Percentiles rank a stretch among this genome's conserved stretches.
Evolutionary conservation across 2,329 filamentous ascomycete species (phyloP).

Genomic region (Annulohypoxylon truncatum): DNA sequence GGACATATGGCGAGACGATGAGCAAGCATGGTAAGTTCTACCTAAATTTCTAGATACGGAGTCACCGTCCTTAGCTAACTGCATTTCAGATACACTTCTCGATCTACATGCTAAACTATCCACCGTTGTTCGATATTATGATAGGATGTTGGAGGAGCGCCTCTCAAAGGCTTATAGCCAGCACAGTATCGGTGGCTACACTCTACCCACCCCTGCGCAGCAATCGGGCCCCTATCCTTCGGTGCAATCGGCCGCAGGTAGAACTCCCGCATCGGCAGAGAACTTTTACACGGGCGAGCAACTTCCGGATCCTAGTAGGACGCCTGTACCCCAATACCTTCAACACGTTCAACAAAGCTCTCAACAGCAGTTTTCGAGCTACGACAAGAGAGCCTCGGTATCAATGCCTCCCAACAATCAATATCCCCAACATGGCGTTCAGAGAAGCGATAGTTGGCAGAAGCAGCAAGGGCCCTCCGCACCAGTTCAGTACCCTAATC

Average conservation of each 20-base stretch:
- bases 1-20: conserved; percentile 98
- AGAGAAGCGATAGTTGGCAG: conserved; percentile 65
- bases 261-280: conserved; percentile 70
- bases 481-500: conserved; percentile 54
- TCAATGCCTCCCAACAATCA: conserved; percentile 56
- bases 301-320: conserved; percentile 58
- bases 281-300: conserved; percentile 83
- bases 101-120: conserved; percentile 96
- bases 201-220: conserved; percentile 63
- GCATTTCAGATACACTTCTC: conserved; percentile 79
- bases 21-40: conserved; percentile 87
- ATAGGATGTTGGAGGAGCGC: conserved; percentile 96
- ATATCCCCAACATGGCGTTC: conserved; percentile 59
- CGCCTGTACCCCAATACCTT: conserved; percentile 64
- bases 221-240: conserved; percentile 76
- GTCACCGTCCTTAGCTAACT: conserved; percentile 49
- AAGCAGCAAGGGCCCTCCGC: conserved; percentile 54
- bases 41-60: background rate
- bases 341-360: conserved; percentile 58
- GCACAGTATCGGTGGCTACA: conserved; percentile 76
- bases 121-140: conserved; percentile 96
- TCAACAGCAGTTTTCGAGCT: conserved; percentile 59
- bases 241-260: conserved; percentile 66
- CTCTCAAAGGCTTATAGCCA: conserved; percentile 93
- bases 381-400: conserved; percentile 57